Percentiles rank a stretch among this genome's conserved stretches.
These are phyloP conservation scores for Acorus gramineus DNA, from an alignment of 106 monocot species.

Conservation along the genomic window DNA sequence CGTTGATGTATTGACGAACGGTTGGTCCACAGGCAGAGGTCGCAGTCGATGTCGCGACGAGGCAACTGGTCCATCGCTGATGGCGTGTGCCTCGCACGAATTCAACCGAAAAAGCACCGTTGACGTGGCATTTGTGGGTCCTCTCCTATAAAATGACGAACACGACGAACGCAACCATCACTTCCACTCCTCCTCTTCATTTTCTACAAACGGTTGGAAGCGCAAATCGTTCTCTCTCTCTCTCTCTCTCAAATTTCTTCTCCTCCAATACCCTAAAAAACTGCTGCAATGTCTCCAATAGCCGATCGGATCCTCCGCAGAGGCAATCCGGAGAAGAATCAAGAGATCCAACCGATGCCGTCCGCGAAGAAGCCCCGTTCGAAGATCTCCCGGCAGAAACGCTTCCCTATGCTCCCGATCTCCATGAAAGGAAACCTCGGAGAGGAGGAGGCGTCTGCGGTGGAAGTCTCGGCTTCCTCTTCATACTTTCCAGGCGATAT, in stretches of 20 bases:
- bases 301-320: background rate
- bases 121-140: too few relatives aligned
- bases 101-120: too few relatives aligned
- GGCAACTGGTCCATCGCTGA: too few relatives aligned
- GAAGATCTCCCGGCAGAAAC: slow-evolving; percentile 32
- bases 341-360: background rate
- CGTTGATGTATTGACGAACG: too few relatives aligned
- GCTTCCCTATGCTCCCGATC: slow-evolving; percentile 14
- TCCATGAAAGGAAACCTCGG: background rate
- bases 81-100: too few relatives aligned
- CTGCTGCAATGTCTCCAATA: background rate
- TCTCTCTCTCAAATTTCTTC: background rate
- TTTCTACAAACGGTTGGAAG: too few relatives aligned
- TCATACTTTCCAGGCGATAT: slow-evolving; percentile 42
- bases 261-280: background rate
- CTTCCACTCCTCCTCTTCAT: too few relatives aligned
- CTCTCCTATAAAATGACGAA: too few relatives aligned
- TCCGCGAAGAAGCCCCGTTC: slow-evolving; percentile 33
- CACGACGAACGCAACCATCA: too few relatives aligned
- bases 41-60: too few relatives aligned
- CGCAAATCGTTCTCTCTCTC: slow-evolving; percentile 1
- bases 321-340: background rate
- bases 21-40: too few relatives aligned
- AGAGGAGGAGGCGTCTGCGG: background rate
- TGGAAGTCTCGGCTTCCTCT: slow-evolving; percentile 22